Evolutionary conservation across 2,329 filamentous ascomycete genomes (phyloP).

Genomic region (Cadophora malorum): DNA sequence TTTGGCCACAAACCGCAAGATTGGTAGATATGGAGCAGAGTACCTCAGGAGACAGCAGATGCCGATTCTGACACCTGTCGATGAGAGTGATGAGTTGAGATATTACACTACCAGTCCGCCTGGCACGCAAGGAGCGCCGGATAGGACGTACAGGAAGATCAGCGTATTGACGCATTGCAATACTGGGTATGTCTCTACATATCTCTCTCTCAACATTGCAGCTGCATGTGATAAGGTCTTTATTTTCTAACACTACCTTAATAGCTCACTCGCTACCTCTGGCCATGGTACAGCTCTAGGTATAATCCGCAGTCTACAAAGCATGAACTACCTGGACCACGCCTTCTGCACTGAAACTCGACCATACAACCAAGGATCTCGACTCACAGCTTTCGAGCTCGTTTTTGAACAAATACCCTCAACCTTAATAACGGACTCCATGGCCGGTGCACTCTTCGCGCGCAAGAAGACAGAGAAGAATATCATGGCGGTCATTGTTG

Average conservation of each 20-base stretch:
- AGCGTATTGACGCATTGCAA: conserved; percentile 98
- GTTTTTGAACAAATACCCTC: conserved; percentile 91
- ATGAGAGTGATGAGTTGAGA: conserved; percentile 38
- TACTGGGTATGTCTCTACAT: conserved; percentile 69
- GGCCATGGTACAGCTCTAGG: conserved; percentile 97
- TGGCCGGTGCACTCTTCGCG: conserved; percentile 86
- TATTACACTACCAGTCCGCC: conserved; percentile 48
- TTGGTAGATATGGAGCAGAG: conserved; percentile 81
- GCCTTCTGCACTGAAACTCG: conserved; percentile 97
- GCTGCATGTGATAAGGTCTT: conserved; percentile 3
- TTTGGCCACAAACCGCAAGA: conserved; percentile 83
- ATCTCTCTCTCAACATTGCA: no score
- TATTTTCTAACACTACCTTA: conserved; percentile 20
- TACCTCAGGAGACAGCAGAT: conserved; percentile 67
- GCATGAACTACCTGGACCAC: conserved; percentile 70
- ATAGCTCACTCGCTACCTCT: conserved; percentile 87
- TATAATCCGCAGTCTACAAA: conserved; percentile 84
- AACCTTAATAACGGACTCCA: conserved; percentile 93
- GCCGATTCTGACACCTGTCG: conserved; percentile 36
- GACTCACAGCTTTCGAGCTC: conserved; percentile 95
- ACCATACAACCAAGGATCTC: conserved; percentile 96
- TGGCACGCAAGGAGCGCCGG: conserved; percentile 50
- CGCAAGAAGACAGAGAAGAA: conserved; percentile 66
- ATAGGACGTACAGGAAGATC: conserved; percentile 58
- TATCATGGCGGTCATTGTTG: conserved; percentile 88